Conservation (phyloP, 2,329 filamentous ascomycete species). For the Fusarium tricinctum region DNA sequence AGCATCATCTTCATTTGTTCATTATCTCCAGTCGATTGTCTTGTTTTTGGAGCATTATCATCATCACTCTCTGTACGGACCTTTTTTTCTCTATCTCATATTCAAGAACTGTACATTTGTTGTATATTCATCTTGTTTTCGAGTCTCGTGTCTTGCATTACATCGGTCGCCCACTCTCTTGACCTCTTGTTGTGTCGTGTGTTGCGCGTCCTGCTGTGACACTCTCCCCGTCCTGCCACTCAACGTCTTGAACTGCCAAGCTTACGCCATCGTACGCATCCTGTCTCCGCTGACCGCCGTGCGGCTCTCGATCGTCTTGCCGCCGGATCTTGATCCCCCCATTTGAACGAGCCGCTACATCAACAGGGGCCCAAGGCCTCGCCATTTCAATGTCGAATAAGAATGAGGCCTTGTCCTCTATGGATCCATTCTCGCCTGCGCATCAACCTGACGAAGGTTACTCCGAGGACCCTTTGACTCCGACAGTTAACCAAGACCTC, state of each 20-base stretch:
- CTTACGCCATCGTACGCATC: slow-evolving; percentile 10
- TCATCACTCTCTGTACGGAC: neutral
- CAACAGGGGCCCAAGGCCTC: slow-evolving; percentile 43
- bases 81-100: neutral
- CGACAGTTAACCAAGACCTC: slow-evolving; percentile 54
- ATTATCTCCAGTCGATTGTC: neutral
- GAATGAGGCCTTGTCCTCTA: slow-evolving; percentile 49
- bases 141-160: slow-evolving; percentile 13
- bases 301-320: slow-evolving; percentile 7
- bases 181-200: slow-evolving; percentile 14
- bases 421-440: slow-evolving; percentile 65
- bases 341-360: slow-evolving; percentile 16
- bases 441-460: slow-evolving; percentile 86
- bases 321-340: slow-evolving; percentile 1
- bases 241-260: slow-evolving; percentile 16
- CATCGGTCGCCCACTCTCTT: slow-evolving; percentile 5
- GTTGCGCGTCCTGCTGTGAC: slow-evolving; percentile 35
- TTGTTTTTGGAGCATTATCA: slow-evolving; percentile 24
- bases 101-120: slow-evolving; percentile 1
- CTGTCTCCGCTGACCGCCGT: slow-evolving; percentile 14
- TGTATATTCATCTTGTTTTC: neutral
- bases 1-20: slow-evolving; percentile 29
- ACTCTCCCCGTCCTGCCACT: slow-evolving; percentile 17
- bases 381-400: slow-evolving; percentile 49
- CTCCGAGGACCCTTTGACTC: slow-evolving; percentile 78